These are phyloP conservation scores for Claviceps paspali DNA, from an alignment of 2,329 filamentous ascomycete genomes.

Conservation along the genomic window DNA sequence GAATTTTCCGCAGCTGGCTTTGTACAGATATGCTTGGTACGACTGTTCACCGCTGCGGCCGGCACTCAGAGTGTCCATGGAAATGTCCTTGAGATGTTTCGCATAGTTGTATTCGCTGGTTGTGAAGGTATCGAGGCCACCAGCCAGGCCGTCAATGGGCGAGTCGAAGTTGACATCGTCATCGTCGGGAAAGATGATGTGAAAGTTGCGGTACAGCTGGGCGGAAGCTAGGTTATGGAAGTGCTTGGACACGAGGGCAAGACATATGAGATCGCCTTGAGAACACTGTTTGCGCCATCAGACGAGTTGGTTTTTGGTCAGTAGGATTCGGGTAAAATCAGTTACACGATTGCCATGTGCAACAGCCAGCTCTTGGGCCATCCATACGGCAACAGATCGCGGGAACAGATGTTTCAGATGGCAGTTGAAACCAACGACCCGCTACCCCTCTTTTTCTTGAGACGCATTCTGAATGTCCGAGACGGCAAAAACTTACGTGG, in stretches of 20 bases:
- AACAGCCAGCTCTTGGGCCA: too few relatives aligned
- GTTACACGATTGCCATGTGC: too few relatives aligned
- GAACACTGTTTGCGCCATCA: constrained; percentile 25
- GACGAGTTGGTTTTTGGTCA: background rate
- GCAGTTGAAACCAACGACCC: too few relatives aligned
- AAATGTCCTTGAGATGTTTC: constrained; percentile 38
- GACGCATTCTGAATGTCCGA: too few relatives aligned
- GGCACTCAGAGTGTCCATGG: constrained; percentile 37
- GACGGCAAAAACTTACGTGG: constrained; percentile 21
- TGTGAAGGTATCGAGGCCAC: constrained; percentile 44
- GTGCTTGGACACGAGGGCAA: constrained; percentile 41
- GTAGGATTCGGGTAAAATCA: too few relatives aligned
- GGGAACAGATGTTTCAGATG: background rate
- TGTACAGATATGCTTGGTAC: constrained; percentile 39
- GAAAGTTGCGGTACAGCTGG: constrained; percentile 43
- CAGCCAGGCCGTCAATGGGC: constrained; percentile 40
- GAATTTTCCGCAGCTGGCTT: constrained; percentile 44
- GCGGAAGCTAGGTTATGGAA: constrained; percentile 43
- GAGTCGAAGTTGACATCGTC: constrained; percentile 36
- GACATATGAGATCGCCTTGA: constrained; percentile 36
- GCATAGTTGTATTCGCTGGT: constrained; percentile 51
- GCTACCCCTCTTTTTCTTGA: too few relatives aligned
- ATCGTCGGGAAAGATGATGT: constrained; percentile 46
- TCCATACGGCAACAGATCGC: too few relatives aligned
- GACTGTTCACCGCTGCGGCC: constrained; percentile 37